Conservation (phyloP, 2,329 filamentous ascomycete species). For the Colletotrichum liriopes region DNA sequence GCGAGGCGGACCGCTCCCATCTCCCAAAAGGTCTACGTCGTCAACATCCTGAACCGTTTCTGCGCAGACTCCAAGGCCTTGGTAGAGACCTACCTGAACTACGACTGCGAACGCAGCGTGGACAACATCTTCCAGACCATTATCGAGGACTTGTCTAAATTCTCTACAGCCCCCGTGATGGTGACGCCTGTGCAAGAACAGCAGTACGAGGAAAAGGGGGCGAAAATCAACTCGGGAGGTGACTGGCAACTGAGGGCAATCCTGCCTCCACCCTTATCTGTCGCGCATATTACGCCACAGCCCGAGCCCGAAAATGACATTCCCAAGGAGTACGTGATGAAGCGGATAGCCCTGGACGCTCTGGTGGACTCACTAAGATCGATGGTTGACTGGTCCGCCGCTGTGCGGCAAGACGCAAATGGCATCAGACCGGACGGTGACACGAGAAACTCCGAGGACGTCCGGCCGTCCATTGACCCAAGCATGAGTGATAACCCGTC, state of each 20-base stretch:
- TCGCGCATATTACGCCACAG: constrained; percentile 78
- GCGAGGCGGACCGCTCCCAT: constrained; percentile 89
- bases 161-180: constrained; percentile 84
- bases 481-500: constrained; percentile 73
- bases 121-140: constrained; percentile 98
- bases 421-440: constrained; percentile 51
- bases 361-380: constrained; percentile 91
- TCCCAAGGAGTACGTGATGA: constrained; percentile 91
- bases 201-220: constrained; percentile 84
- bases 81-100: constrained; percentile 97
- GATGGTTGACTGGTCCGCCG: constrained; percentile 89
- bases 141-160: constrained; percentile 92
- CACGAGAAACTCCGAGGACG: constrained; percentile 57
- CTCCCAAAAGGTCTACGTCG: constrained; percentile 93
- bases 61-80: constrained; percentile 89
- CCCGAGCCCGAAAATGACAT: constrained; percentile 78
- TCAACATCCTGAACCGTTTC: constrained; percentile 87
- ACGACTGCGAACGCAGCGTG: constrained; percentile 94
- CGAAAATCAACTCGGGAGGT: constrained; percentile 71
- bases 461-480: constrained; percentile 79
- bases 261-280: constrained; percentile 88
- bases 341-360: constrained; percentile 89
- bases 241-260: constrained; percentile 93
- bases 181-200: constrained; percentile 86
- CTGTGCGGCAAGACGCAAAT: constrained; percentile 74